A percentile compares a stretch with the other conserved stretches of the same genome.
These are phyloP conservation scores for Aristolochia californica DNA, from an alignment of 164 flowering plant genomes.

Conservation along the genomic window DNA sequence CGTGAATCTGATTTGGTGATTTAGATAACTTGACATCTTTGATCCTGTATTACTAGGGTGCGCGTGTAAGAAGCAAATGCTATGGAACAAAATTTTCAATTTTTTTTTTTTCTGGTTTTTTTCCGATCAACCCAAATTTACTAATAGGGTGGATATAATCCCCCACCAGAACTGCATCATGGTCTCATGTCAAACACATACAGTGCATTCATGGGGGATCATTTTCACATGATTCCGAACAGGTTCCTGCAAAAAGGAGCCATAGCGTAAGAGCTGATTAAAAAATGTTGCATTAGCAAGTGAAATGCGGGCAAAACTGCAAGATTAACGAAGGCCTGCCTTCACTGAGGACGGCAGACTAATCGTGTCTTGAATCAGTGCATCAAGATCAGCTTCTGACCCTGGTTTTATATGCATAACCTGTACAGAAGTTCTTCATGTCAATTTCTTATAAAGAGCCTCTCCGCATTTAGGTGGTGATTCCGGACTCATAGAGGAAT, in stretches of 20 bases:
- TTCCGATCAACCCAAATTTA: no score
- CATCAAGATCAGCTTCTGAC: conserved; percentile 64
- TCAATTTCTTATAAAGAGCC: neutral
- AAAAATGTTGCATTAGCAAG: neutral
- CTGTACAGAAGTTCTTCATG: conserved; percentile 26
- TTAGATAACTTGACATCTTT: no score
- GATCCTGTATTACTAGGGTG: no score
- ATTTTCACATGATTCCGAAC: conserved; percentile 71
- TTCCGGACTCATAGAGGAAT: conserved; percentile 59
- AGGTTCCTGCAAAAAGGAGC: conserved; percentile 50
- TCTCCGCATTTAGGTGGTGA: neutral
- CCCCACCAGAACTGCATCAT: no score
- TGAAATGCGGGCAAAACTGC: neutral
- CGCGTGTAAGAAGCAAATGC: no score
- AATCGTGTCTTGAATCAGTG: conserved; percentile 66
- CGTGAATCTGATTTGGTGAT: no score
- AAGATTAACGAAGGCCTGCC: conserved; percentile 19
- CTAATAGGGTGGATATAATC: no score
- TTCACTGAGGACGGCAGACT: conserved; percentile 52
- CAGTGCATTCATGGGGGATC: conserved; percentile 43
- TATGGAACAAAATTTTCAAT: no score
- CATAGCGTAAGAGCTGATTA: no score
- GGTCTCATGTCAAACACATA: no score
- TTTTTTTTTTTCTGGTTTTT: no score
- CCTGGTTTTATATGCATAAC: conserved; percentile 85